Evolutionary conservation across 106 monocot genomes (phyloP).

Genomic region (Dendrobium chrysotoxum): DNA sequence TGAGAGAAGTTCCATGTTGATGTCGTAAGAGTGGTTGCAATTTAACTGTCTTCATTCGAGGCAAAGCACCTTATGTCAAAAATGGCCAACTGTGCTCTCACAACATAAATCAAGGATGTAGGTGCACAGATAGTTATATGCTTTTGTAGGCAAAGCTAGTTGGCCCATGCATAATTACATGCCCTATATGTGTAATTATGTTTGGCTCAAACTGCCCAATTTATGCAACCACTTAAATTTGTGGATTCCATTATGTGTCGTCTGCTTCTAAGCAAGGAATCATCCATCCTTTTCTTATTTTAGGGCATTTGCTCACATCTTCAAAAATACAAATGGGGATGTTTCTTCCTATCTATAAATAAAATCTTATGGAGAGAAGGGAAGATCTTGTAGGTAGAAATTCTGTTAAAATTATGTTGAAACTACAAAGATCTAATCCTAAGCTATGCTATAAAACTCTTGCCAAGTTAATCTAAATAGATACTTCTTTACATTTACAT

Average conservation of each 20-base stretch:
- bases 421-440: not conserved
- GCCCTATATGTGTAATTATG: not conserved
- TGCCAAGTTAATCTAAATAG: no score
- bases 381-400: not conserved
- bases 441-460: no score
- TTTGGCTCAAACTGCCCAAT: not conserved
- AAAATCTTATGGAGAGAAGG: not conserved
- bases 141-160: not conserved
- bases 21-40: not conserved
- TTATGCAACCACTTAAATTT: not conserved
- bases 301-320: not conserved
- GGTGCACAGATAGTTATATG: not conserved
- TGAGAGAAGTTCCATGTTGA: not conserved
- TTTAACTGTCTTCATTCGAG: not conserved
- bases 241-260: not conserved
- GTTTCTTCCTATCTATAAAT: not conserved
- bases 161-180: not conserved
- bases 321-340: not conserved
- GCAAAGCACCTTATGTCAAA: no score
- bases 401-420: not conserved
- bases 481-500: no score
- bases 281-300: not conserved
- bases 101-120: not conserved
- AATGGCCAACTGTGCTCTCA: not conserved
- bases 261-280: not conserved